A percentile compares a stretch with the other conserved stretches of the same genome.
phyloP scores from a whole-genome alignment of 345 rosid genomes.

The Rhizophora mangle region DNA sequence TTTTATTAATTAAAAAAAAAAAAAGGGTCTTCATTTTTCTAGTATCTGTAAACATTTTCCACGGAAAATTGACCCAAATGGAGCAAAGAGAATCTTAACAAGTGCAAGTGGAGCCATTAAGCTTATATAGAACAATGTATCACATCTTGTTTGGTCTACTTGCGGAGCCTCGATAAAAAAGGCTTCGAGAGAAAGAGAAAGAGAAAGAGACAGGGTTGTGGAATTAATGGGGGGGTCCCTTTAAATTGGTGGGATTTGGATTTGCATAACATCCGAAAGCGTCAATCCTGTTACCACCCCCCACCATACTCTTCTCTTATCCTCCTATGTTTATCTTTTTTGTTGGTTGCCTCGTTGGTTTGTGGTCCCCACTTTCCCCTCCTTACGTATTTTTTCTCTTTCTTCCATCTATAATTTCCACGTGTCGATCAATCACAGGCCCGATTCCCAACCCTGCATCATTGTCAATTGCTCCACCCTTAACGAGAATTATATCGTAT shows the following conservation, averaged over 20 bases:
- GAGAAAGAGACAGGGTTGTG: neutral
- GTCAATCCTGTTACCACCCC: conserved; percentile 23
- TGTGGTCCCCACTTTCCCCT: conserved; percentile 39
- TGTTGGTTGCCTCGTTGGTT: conserved; percentile 31
- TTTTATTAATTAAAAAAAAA: too few relatives aligned
- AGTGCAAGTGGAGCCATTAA: too few relatives aligned
- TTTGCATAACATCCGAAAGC: conserved; percentile 52
- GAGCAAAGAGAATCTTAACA: too few relatives aligned
- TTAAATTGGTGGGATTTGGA: conserved; percentile 38
- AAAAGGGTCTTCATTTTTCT: too few relatives aligned
- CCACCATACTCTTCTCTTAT: conserved; percentile 17
- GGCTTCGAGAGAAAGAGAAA: neutral
- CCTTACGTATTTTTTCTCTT: neutral
- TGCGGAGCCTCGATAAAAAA: neutral
- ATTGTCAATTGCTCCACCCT: too few relatives aligned
- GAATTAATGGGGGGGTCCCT: neutral
- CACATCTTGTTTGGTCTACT: neutral
- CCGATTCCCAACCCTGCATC: too few relatives aligned
- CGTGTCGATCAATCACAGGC: conserved; percentile 33
- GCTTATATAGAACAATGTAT: too few relatives aligned
- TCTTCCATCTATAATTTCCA: conserved; percentile 1
- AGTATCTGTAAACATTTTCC: too few relatives aligned
- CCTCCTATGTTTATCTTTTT: conserved; percentile 3
- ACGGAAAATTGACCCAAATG: too few relatives aligned
- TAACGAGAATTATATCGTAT: too few relatives aligned